These are phyloP conservation scores for Heliosperma pusillum DNA, from an alignment of 148 eudicot species.

Conservation along the genomic window DNA sequence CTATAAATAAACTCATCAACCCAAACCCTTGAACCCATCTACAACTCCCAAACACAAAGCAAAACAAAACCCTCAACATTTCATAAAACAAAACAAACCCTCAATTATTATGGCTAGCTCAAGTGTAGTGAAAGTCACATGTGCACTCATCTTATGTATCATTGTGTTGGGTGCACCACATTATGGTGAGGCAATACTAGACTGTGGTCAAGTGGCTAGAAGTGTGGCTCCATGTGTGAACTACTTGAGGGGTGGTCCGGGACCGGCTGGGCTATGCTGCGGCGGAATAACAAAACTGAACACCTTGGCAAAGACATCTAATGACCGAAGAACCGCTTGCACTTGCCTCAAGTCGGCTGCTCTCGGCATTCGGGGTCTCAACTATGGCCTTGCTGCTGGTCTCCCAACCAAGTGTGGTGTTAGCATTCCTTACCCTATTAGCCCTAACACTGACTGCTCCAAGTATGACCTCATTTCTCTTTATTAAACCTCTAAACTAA, in stretches of 20 bases:
- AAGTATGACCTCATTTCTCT: not conserved
- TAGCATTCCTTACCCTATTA: constrained; percentile 35
- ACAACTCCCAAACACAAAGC: not conserved
- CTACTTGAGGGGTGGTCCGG: constrained; percentile 24
- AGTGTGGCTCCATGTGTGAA: constrained; percentile 24
- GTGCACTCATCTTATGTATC: constrained; percentile 29
- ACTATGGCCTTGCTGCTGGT: constrained; percentile 20
- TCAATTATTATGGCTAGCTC: constrained; percentile 18
- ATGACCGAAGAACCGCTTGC: constrained; percentile 34
- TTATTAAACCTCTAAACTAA: too few species aligned
- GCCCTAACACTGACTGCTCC: constrained; percentile 32
- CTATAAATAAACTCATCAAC: not conserved
- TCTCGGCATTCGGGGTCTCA: not conserved
- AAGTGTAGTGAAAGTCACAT: constrained; percentile 9
- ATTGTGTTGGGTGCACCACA: constrained; percentile 23
- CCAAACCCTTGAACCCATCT: not conserved
- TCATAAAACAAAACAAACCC: not conserved
- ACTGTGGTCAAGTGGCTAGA: constrained; percentile 26
- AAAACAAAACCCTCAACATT: not conserved
- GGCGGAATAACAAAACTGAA: constrained; percentile 23
- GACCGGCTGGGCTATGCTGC: constrained; percentile 20
- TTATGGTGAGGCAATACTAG: constrained; percentile 25
- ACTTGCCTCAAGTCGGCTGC: constrained; percentile 31
- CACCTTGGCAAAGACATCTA: constrained; percentile 22
- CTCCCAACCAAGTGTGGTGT: constrained; percentile 46